phyloP scores from a whole-genome alignment of 805 yeast species.

The Candida suzukii region DNA sequence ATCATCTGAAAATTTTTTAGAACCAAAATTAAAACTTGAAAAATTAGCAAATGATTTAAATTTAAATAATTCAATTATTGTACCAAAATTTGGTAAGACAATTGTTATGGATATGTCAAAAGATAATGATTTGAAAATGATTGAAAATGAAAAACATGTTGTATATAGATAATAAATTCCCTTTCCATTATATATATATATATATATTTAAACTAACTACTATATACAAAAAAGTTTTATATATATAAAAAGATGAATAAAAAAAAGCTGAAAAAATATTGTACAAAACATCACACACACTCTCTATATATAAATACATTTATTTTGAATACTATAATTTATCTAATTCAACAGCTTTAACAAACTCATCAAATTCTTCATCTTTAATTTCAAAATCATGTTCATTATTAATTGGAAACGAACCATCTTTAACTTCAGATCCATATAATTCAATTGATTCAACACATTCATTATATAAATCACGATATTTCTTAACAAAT shows the following conservation, averaged over 20 bases:
- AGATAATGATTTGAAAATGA: conserved; percentile 6
- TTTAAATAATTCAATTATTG: conserved; percentile 36
- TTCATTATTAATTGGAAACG: conserved; percentile 53
- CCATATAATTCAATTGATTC: conserved; percentile 47
- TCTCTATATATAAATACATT: too few species aligned
- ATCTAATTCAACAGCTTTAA: conserved; percentile 20
- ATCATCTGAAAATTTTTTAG: conserved; percentile 81
- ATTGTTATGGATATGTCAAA: conserved; percentile 38
- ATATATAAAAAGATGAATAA: too few species aligned
- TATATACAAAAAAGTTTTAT: too few species aligned
- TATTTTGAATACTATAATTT: too few species aligned
- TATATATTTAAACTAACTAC: too few species aligned
- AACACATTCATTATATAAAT: conserved; percentile 41
- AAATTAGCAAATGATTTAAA: conserved; percentile 37
- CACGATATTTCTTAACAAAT: conserved; percentile 67
- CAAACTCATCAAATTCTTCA: conserved; percentile 45
- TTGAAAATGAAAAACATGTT: background rate
- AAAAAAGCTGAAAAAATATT: too few species aligned
- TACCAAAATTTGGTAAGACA: conserved; percentile 76
- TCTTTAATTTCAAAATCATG: conserved; percentile 69
- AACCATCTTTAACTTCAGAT: conserved; percentile 44
- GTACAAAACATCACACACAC: too few species aligned
- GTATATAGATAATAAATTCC: background rate
- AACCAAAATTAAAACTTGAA: conserved; percentile 62
- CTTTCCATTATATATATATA: too few species aligned